Evolutionary conservation across 1,139 yeast species (phyloP).

Genomic region (Insectozyma bohioensis): DNA sequence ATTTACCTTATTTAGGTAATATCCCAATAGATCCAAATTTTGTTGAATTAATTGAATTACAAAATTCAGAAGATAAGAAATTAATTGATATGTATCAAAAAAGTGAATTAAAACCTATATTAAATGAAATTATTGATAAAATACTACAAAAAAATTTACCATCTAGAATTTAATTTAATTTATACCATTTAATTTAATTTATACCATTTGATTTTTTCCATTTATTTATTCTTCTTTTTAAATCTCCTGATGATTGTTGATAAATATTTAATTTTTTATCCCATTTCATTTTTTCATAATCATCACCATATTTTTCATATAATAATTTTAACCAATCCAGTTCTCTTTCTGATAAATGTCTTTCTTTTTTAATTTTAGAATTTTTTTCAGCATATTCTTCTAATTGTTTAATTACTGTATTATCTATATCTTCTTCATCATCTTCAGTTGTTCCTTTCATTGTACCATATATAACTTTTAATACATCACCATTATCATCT

Average conservation of each 20-base stretch:
- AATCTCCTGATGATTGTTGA: slow-evolving; percentile 85
- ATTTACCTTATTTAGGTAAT: slow-evolving; percentile 73
- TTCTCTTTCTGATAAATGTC: slow-evolving; percentile 72
- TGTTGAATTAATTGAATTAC: slow-evolving; percentile 77
- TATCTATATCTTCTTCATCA: slow-evolving; percentile 22
- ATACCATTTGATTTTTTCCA: slow-evolving; percentile 55
- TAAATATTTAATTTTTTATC: slow-evolving; percentile 80
- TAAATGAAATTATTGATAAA: slow-evolving; percentile 49
- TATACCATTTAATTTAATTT: not conserved
- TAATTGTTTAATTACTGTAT: slow-evolving; percentile 61
- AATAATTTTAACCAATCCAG: slow-evolving; percentile 66
- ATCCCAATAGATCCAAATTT: slow-evolving; percentile 93
- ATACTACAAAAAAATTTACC: slow-evolving; percentile 41
- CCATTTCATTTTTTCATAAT: slow-evolving; percentile 88
- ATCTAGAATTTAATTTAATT: slow-evolving; percentile 20
- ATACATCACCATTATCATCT: slow-evolving; percentile 66
- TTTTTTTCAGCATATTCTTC: slow-evolving; percentile 61
- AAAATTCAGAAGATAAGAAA: slow-evolving; percentile 27
- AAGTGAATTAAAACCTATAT: slow-evolving; percentile 46
- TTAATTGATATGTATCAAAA: slow-evolving; percentile 37
- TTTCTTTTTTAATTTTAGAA: slow-evolving; percentile 47
- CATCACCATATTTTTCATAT: slow-evolving; percentile 80
- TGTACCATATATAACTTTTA: slow-evolving; percentile 71
- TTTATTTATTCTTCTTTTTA: slow-evolving; percentile 63
- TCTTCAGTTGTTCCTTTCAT: slow-evolving; percentile 29